Conservation (phyloP, 441 rosid genomes). For the Brassica hybrid region DNA sequence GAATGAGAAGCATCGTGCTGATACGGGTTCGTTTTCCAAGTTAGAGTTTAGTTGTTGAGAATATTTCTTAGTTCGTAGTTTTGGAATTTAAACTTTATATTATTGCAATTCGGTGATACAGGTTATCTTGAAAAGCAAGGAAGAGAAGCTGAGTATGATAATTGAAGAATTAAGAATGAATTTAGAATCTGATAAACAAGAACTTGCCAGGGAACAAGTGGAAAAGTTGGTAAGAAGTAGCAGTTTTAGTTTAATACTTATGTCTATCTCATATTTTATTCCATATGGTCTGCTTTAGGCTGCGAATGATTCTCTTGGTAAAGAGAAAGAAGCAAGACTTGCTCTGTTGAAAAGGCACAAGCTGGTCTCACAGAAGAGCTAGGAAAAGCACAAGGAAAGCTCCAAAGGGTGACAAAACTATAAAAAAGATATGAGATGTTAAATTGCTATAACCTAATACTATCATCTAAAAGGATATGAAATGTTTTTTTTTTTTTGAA, state of each 20-base stretch:
- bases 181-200: constrained; percentile 47
- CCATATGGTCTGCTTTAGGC: constrained; percentile 40
- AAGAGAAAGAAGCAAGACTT: constrained; percentile 57
- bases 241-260: neutral
- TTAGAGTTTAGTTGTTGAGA: neutral
- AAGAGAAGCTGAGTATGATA: constrained; percentile 50
- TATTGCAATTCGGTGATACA: constrained; percentile 41
- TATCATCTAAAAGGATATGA: neutral
- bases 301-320: constrained; percentile 53
- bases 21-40: constrained; percentile 50
- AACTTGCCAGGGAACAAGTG: constrained; percentile 56
- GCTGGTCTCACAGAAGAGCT: constrained; percentile 59
- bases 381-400: constrained; percentile 57
- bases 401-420: constrained; percentile 51
- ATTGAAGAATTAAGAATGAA: constrained; percentile 59
- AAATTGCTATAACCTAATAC: neutral
- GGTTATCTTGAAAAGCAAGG: constrained; percentile 51
- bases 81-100: neutral
- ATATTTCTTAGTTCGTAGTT: neutral
- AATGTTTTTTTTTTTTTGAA: too few species aligned
- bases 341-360: constrained; percentile 50
- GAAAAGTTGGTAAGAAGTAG: constrained; percentile 57
- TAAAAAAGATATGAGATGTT: neutral
- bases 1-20: constrained; percentile 54
- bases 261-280: constrained; percentile 16